phyloP scores from a whole-genome alignment of 2,329 filamentous ascomycete species.

The Cercospora citrullina region DNA sequence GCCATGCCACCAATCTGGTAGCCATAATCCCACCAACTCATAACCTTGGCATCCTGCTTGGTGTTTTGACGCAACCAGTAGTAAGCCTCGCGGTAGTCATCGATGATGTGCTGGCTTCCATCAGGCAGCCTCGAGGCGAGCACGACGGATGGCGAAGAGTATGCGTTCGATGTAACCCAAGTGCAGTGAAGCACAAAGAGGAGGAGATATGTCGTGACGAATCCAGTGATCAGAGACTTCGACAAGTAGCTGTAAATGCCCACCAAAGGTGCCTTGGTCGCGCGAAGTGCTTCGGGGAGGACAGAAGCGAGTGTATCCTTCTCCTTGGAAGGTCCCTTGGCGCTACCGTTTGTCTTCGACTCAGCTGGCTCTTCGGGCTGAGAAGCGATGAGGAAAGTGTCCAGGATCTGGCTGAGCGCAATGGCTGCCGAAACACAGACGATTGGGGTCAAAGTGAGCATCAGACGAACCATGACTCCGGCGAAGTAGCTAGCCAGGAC shows the following conservation, averaged over 20 bases:
- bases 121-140: constrained; percentile 89
- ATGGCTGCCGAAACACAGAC: constrained; percentile 94
- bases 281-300: constrained; percentile 61
- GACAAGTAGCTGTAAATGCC: constrained; percentile 82
- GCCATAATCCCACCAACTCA: constrained; percentile 99
- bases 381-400: constrained; percentile 73
- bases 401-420: constrained; percentile 81
- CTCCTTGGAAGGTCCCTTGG: constrained; percentile 50
- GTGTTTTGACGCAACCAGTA: constrained; percentile 99
- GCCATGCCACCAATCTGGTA: constrained; percentile 99
- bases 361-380: constrained; percentile 53
- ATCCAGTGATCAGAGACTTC: constrained; percentile 73
- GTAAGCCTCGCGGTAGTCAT: constrained; percentile 98
- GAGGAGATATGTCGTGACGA: constrained; percentile 76
- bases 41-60: constrained; percentile 89
- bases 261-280: constrained; percentile 70
- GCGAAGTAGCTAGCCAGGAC: constrained; percentile 97
- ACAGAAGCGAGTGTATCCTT: constrained; percentile 60
- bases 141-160: constrained; percentile 96
- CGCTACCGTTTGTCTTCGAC: constrained; percentile 44
- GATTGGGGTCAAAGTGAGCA: constrained; percentile 94
- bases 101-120: constrained; percentile 96
- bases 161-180: constrained; percentile 98
- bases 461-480: constrained; percentile 98
- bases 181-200: constrained; percentile 97